phyloP scores from a whole-genome alignment of 192 early-diverging fungal genomes.

The Backusella australiensis region DNA sequence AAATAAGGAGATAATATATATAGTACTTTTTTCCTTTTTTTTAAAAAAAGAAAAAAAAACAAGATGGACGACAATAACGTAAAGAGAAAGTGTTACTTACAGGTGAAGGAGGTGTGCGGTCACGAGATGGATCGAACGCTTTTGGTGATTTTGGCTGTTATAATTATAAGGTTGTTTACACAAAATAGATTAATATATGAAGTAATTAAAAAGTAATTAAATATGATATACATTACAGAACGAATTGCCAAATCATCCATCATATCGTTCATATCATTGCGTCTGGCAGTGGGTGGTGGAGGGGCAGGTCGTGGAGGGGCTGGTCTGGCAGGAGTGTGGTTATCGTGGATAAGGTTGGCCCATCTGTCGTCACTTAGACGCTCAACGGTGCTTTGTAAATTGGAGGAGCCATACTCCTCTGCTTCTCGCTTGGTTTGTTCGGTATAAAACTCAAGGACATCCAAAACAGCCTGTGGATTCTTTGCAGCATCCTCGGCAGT shows the following conservation, averaged over 20 bases:
- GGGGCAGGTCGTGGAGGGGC: conserved; percentile 23
- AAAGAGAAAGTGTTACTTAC: conserved; percentile 14
- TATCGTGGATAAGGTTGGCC: conserved; percentile 55
- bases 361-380: conserved; percentile 38
- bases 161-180: neutral
- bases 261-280: conserved; percentile 32
- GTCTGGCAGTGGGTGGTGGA: conserved; percentile 28
- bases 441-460: conserved; percentile 97
- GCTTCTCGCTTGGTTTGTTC: conserved; percentile 66
- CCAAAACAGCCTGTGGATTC: conserved; percentile 98
- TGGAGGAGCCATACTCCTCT: conserved; percentile 42
- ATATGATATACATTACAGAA: neutral
- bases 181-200: neutral
- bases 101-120: conserved; percentile 4
- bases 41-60: neutral
- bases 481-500: conserved; percentile 97
- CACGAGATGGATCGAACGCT: neutral
- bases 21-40: conserved; percentile 74
- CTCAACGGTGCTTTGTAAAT: conserved; percentile 22
- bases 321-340: conserved; percentile 7
- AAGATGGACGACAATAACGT: conserved; percentile 44
- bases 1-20: conserved; percentile 55
- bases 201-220: neutral
- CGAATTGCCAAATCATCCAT: conserved; percentile 34
- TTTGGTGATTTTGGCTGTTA: conserved; percentile 5